phyloP scores from a whole-genome alignment of 2,329 filamentous ascomycete genomes.

The Endocalyx cinctus region DNA sequence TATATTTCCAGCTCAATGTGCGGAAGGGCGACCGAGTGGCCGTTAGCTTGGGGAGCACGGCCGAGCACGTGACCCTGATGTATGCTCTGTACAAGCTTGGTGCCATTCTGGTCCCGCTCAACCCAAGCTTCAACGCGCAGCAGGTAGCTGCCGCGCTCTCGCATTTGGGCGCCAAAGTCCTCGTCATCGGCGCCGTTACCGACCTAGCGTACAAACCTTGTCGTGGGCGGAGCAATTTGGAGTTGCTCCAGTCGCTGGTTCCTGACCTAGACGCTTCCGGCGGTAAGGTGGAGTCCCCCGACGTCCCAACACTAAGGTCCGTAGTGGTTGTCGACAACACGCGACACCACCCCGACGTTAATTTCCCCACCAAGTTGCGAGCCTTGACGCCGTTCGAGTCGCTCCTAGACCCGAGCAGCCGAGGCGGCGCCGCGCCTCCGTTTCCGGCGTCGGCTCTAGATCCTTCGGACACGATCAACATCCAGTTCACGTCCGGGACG shows the following conservation, averaged over 20 bases:
- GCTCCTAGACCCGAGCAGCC: conserved; percentile 29
- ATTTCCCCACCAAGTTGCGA: conserved; percentile 35
- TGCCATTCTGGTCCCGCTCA: conserved; percentile 89
- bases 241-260: conserved; percentile 41
- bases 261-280: conserved; percentile 32
- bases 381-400: conserved; percentile 42
- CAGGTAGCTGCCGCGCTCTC: conserved; percentile 76
- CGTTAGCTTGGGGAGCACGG: conserved; percentile 78
- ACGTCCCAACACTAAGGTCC: conserved; percentile 63
- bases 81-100: conserved; percentile 94
- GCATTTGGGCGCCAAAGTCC: conserved; percentile 67
- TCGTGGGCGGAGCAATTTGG: conserved; percentile 48
- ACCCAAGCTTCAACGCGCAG: conserved; percentile 77
- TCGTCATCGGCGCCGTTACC: conserved; percentile 84
- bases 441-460: conserved; percentile 42
- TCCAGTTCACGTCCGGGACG: conserved; percentile 96
- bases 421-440: conserved; percentile 1
- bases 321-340: conserved; percentile 81
- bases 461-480: conserved; percentile 76
- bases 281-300: conserved; percentile 32
- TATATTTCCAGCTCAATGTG: conserved; percentile 63
- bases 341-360: conserved; percentile 35
- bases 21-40: conserved; percentile 80
- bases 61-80: conserved; percentile 77
- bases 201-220: conserved; percentile 67